Evolutionary conservation across 208 protist species (phyloP), one percentile per base, ranked within the genome.

Genomic region (Leishmania tropica): DNA sequence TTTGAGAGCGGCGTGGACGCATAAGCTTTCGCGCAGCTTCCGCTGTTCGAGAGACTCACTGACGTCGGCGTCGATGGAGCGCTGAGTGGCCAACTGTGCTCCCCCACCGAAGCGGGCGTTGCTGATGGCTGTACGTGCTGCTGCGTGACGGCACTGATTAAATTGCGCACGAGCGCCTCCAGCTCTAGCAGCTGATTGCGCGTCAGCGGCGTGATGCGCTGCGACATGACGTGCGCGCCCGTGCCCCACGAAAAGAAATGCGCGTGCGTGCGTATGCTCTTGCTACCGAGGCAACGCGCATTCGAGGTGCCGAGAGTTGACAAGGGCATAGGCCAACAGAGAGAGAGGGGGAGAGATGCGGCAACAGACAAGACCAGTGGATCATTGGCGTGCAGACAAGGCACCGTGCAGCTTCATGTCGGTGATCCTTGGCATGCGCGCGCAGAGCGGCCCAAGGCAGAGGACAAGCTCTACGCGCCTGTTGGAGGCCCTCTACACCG

Each of bases 131-230:
- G 72, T 48, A 62, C 73, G 21, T 81, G 54, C 54, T 74, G 81
- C 53, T 79, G 85, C n/a, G 60, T 70, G 48, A 81, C 78, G 67
- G 51, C 48, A 64, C 75, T 67, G 68, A 92, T 72, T 54, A 92
- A 83, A 58, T 76, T 72, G 65, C 83, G 86, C 58, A 94, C 17
- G 13, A 96, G 84, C 24, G 64, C 79, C 48, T 92, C 88, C 35
- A 96, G 83, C 71, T 96, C 90, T 8, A 96, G 83, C 56, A 96
- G 79, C 85, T 96, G 92, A 70, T 84, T 92, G 67, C 92, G 92
- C 70, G 87, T 90, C 64, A 96, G 75, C 56, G 92, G 90, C 5
- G 90, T 92, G 45, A 96, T 84, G 65, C 90, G 90, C 47, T 88
- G 79, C 0, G 85, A 84, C 86, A 89, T 89, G 76, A 48, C 24